A percentile compares a stretch with the other conserved stretches of the same genome.
These are phyloP conservation scores for Lactuca sativa DNA, from an alignment of 129 eudicot genomes.

Conservation along the genomic window DNA sequence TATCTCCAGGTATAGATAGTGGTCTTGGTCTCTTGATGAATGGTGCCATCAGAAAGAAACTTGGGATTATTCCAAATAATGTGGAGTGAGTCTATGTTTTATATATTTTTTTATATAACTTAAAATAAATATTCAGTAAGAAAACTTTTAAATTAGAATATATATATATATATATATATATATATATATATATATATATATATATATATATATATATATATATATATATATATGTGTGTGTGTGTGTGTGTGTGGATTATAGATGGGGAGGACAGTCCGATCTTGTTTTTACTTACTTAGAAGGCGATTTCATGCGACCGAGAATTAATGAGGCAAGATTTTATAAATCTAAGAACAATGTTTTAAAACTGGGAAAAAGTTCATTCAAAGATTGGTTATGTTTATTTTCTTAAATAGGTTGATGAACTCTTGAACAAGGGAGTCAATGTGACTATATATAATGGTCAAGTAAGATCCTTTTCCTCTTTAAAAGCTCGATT, in stretches of 20 bases:
- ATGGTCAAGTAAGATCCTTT: slow-evolving; percentile 69
- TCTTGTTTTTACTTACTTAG: slow-evolving; percentile 48
- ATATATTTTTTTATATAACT: background rate
- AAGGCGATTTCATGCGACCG: slow-evolving; percentile 81
- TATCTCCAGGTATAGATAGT: slow-evolving; percentile 41
- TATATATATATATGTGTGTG: too few species aligned
- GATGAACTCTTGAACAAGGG: slow-evolving; percentile 74
- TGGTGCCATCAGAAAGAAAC: slow-evolving; percentile 64
- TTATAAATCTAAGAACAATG: slow-evolving; percentile 3
- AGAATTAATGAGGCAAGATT: slow-evolving; percentile 63
- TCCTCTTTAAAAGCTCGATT: background rate
- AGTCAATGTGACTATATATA: slow-evolving; percentile 72
- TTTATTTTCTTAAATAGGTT: slow-evolving; percentile 46
- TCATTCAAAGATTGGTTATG: background rate
- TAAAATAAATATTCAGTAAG: background rate
- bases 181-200: too few species aligned
- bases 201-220: too few species aligned
- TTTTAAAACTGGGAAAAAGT: background rate
- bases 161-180: too few species aligned
- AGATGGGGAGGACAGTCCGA: slow-evolving; percentile 80
- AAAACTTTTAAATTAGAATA: background rate
- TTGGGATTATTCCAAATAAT: slow-evolving; percentile 54
- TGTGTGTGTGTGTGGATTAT: slow-evolving; percentile 14
- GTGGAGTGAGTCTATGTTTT: slow-evolving; percentile 47
- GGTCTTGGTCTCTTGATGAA: slow-evolving; percentile 64